Evolutionary conservation across 2,329 filamentous ascomycete genomes (phyloP).

Genomic region (Neofusicoccum laricinum): DNA sequence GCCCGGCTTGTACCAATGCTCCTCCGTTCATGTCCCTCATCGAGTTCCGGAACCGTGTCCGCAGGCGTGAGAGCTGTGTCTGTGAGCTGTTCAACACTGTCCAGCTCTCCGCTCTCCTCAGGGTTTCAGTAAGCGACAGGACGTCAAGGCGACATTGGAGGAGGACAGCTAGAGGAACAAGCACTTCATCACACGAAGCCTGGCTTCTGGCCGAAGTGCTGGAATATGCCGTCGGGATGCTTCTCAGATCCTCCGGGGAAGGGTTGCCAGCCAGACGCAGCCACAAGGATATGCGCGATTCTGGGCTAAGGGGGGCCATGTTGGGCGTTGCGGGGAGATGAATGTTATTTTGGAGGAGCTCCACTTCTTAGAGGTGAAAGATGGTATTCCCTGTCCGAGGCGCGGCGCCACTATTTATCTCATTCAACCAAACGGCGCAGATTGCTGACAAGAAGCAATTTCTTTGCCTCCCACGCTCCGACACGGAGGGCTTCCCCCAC

Average conservation of each 20-base stretch:
- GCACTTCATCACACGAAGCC: neutral
- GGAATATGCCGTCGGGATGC: neutral
- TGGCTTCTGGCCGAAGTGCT: neutral
- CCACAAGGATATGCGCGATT: neutral
- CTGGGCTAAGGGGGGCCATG: neutral
- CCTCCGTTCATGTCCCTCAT: neutral
- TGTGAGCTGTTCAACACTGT: neutral
- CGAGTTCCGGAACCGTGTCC: neutral
- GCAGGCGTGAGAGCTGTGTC: neutral
- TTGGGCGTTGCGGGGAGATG: neutral
- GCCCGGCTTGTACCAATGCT: neutral
- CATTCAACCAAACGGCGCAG: neutral
- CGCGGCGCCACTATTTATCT: neutral
- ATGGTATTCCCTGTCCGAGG: neutral
- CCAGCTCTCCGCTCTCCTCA: neutral
- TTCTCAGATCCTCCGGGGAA: neutral
- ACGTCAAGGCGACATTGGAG: slow-evolving; percentile 1
- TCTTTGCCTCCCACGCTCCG: neutral
- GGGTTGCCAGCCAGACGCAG: neutral
- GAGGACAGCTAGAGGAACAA: neutral
- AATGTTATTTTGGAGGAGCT: neutral
- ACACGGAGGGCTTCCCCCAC: neutral
- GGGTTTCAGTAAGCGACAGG: neutral
- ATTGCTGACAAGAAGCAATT: neutral
- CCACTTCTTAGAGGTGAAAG: neutral